Percentiles rank a stretch among this genome's conserved stretches.
Conservation (phyloP, 106 monocot genomes). For the Phalaenopsis aphrodite region DNA sequence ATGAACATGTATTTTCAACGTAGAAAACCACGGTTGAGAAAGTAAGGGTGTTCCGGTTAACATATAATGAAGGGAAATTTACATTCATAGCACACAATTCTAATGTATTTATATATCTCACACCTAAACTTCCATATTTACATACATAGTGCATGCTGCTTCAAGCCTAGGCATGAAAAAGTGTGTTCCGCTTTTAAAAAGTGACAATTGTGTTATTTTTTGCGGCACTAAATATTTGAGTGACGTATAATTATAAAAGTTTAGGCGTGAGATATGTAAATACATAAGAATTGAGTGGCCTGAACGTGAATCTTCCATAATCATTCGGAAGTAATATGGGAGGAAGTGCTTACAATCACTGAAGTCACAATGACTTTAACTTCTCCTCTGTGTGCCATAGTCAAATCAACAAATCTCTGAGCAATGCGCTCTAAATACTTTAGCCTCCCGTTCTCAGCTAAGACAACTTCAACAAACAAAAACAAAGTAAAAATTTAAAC, state of each 20-base stretch:
- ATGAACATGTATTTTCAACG: not conserved
- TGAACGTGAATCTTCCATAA: not conserved
- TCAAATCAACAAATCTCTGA: constrained; percentile 68
- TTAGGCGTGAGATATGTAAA: too few species aligned
- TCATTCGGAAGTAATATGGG: not conserved
- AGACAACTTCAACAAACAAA: constrained; percentile 40
- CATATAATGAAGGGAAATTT: not conserved
- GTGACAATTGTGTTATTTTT: too few species aligned
- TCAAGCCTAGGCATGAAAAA: too few species aligned
- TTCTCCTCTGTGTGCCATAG: constrained; percentile 80
- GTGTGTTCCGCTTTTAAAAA: too few species aligned
- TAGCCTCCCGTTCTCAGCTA: constrained; percentile 88
- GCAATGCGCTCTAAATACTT: constrained; percentile 63
- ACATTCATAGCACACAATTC: too few species aligned
- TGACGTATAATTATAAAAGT: too few species aligned
- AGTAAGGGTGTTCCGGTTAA: not conserved
- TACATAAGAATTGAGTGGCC: too few species aligned
- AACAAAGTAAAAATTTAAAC: not conserved
- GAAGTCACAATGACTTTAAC: constrained; percentile 74
- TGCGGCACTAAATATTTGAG: too few species aligned
- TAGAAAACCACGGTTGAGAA: not conserved
- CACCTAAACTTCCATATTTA: too few species aligned
- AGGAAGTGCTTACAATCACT: constrained; percentile 67
- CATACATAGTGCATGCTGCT: too few species aligned
- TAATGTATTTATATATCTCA: too few species aligned